Base-by-base conservation (phyloP, 768 basidiomycete genomes). In the Xerocomellus dryophilus region DNA sequence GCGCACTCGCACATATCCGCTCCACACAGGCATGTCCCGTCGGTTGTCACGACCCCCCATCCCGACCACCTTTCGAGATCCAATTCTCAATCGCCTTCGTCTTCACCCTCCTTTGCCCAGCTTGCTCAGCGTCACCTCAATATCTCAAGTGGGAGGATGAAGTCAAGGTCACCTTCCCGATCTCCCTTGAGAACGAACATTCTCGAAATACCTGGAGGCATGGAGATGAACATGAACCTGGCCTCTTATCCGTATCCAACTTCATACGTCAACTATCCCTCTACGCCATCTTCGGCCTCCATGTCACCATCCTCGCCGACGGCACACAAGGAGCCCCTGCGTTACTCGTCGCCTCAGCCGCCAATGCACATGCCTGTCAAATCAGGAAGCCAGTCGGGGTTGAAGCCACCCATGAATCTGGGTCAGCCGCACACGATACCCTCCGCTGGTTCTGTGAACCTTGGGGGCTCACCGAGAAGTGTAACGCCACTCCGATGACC, bases 221-320 rank as follows among this genome's bases (percentile, higher is more conserved):
- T 61, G 54, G 53, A 54, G 41, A 54, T 50, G 61, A 51, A 49
- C 42, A 12, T 50, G 43, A 54, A 51, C 39, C 12, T 58, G 41
- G 50, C 43, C 0, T 53, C 53, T 38, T 60, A 48, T 50, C 27
- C 55, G 18, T 58, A 56, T 48, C 51, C 68, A 2, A 57, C 65
- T 12, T 70, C 76, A 12, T 81, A 78, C 5, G 73, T 74, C 15
- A 79, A 77, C 32, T 80, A 75, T 50, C 83, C 82, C 5, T 83
- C 86, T 17, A 74, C 80, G 7, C 77, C 80, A 29, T 83, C 85
- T 10, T 85, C 82, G 31, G 75, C 77, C 2, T 80, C 81, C 14
- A 62, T 78, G 12, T 82, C 82, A 8, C 73, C 77, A 39, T 81
- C 80, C 36, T 74, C 76, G 1, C 71, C 73, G 8, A 57, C 55